These are phyloP conservation scores for Megacollybia marginata DNA, from an alignment of 768 basidiomycete genomes.

Conservation along the genomic window DNA sequence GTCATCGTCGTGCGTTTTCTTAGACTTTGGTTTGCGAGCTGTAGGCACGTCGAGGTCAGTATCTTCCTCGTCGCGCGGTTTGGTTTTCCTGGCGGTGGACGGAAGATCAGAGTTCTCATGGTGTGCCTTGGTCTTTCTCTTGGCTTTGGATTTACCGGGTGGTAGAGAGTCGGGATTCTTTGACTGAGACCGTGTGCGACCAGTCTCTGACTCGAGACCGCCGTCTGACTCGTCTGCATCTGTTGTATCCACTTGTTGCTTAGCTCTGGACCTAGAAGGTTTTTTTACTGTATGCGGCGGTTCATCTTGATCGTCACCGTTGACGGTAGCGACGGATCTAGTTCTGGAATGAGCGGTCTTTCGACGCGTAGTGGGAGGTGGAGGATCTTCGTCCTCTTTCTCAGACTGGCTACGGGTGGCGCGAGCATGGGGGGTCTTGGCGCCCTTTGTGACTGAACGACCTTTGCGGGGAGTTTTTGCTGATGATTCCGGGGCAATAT, in stretches of 20 bases:
- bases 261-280: background rate
- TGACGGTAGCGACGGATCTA: background rate
- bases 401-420: slow-evolving; percentile 1
- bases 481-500: slow-evolving; percentile 5
- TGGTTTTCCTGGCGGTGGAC: background rate
- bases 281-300: background rate
- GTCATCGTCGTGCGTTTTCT: too few relatives aligned
- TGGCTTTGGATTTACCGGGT: background rate
- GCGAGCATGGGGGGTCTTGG: slow-evolving; percentile 6
- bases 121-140: background rate
- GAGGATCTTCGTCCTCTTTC: background rate
- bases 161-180: background rate
- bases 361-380: slow-evolving; percentile 21
- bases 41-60: background rate
- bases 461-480: slow-evolving; percentile 3
- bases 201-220: background rate
- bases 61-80: background rate
- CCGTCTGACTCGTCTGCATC: background rate
- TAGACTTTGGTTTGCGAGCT: too few relatives aligned
- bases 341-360: background rate
- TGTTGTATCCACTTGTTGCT: background rate
- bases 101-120: background rate
- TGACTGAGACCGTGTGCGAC: background rate
- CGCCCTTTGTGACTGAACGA: slow-evolving; percentile 20
- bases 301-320: background rate